These are phyloP conservation scores for Stachybotrys chlorohalonatus DNA, from an alignment of 2,329 filamentous ascomycete genomes.

Conservation along the genomic window DNA sequence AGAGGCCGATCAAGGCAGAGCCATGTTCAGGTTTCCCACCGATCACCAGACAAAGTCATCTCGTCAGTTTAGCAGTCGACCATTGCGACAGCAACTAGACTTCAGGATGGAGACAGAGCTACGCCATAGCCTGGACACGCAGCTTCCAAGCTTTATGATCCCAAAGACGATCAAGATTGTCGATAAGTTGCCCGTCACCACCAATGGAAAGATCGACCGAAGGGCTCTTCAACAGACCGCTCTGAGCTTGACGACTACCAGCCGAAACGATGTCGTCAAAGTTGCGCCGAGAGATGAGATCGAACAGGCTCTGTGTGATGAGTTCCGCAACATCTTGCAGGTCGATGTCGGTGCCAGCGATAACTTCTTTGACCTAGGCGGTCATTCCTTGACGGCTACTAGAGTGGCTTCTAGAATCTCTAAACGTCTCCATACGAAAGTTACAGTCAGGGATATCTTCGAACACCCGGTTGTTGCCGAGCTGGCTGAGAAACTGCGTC, in stretches of 20 bases:
- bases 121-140: neutral
- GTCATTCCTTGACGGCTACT: conserved; percentile 38
- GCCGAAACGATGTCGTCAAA: neutral
- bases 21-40: conserved; percentile 12
- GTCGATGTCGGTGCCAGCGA: conserved; percentile 28
- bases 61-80: conserved; percentile 4
- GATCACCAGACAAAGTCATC: conserved; percentile 4
- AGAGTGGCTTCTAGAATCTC: no score
- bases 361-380: conserved; percentile 39
- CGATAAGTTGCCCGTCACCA: neutral
- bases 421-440: no score
- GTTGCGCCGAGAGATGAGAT: neutral
- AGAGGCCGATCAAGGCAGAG: neutral
- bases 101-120: conserved; percentile 1
- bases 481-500: no score
- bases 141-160: neutral
- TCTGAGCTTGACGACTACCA: neutral
- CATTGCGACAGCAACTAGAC: conserved; percentile 2
- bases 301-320: neutral
- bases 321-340: conserved; percentile 14
- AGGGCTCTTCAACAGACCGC: neutral
- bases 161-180: neutral
- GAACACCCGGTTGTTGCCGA: no score
- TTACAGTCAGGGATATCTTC: no score
- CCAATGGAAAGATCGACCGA: conserved; percentile 1